Conservation (phyloP, 306 rosid species). For the Cicer chorassanicum region DNA sequence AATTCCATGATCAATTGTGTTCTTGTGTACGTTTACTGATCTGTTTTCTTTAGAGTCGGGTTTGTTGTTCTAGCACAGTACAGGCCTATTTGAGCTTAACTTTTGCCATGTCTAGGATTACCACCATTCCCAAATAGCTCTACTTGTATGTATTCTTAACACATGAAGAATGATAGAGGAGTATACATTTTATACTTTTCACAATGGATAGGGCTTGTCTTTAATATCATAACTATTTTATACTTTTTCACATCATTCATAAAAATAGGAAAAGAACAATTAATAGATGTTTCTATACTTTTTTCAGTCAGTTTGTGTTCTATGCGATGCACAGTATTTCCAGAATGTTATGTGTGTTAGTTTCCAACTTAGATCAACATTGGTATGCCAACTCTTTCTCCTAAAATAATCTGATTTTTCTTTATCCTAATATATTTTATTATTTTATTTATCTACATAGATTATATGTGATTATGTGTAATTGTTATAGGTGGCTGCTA, state of each 20-base stretch:
- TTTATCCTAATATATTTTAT: neutral
- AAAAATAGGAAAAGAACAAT: slow-evolving; percentile 22
- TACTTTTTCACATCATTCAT: slow-evolving; percentile 16
- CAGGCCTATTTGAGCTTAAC: no score
- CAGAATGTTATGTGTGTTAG: slow-evolving; percentile 85
- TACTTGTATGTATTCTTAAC: no score
- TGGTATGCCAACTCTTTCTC: slow-evolving; percentile 61
- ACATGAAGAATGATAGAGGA: neutral
- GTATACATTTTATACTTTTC: neutral
- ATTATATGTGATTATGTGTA: slow-evolving; percentile 26
- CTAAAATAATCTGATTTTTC: slow-evolving; percentile 5
- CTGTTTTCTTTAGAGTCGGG: neutral
- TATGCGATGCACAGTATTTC: slow-evolving; percentile 74
- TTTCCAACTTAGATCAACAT: slow-evolving; percentile 78
- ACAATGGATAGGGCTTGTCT: slow-evolving; percentile 11
- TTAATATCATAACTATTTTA: slow-evolving; percentile 3
- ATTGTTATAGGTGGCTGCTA: slow-evolving; percentile 74
- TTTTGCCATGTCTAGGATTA: no score
- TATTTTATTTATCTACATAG: neutral
- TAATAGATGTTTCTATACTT: slow-evolving; percentile 44
- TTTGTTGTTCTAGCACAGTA: neutral
- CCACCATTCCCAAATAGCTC: no score
- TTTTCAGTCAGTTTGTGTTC: slow-evolving; percentile 71
- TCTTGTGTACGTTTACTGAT: neutral
- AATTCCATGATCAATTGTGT: neutral